These are phyloP conservation scores for Exophiala calicioides DNA, from an alignment of 2,329 filamentous ascomycete species.

Conservation along the genomic window DNA sequence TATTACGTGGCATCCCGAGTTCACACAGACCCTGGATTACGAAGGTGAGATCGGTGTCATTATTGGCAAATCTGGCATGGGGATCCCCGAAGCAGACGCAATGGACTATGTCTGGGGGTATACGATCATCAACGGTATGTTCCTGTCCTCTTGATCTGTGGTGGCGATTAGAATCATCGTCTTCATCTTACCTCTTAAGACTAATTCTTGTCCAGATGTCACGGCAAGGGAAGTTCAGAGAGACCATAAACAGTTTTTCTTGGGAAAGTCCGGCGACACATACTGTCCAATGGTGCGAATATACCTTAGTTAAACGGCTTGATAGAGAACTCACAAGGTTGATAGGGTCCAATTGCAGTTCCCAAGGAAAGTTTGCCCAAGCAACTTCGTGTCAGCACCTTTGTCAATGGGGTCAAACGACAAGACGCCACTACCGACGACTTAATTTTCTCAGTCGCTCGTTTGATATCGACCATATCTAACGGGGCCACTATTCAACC, in stretches of 20 bases:
- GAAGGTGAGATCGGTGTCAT: slow-evolving; percentile 62
- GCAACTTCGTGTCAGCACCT: slow-evolving; percentile 45
- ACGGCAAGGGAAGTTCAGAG: slow-evolving; percentile 56
- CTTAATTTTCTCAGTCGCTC: slow-evolving; percentile 53
- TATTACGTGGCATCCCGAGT: slow-evolving; percentile 48
- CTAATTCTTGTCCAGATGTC: no score
- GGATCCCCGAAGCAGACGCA: slow-evolving; percentile 48
- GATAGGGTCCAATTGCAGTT: slow-evolving; percentile 56
- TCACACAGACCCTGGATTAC: slow-evolving; percentile 56
- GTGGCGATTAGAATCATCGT: no score
- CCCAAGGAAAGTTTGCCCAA: slow-evolving; percentile 47
- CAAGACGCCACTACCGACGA: slow-evolving; percentile 53
- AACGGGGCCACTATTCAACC: slow-evolving; percentile 52
- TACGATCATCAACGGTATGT: slow-evolving; percentile 59
- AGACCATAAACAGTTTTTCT: slow-evolving; percentile 62
- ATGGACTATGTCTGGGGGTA: slow-evolving; percentile 58
- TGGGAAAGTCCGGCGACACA: no score
- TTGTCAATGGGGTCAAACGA: slow-evolving; percentile 54
- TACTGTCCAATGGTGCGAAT: no score
- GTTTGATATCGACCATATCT: slow-evolving; percentile 51
- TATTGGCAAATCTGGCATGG: slow-evolving; percentile 51
- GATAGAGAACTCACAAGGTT: no score
- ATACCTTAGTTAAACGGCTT: no score
- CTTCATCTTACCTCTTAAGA: no score
- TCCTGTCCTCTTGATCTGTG: no score